Base-by-base conservation (phyloP, 1,284 basidiomycete species). In the Naganishia liquefaciens region DNA sequence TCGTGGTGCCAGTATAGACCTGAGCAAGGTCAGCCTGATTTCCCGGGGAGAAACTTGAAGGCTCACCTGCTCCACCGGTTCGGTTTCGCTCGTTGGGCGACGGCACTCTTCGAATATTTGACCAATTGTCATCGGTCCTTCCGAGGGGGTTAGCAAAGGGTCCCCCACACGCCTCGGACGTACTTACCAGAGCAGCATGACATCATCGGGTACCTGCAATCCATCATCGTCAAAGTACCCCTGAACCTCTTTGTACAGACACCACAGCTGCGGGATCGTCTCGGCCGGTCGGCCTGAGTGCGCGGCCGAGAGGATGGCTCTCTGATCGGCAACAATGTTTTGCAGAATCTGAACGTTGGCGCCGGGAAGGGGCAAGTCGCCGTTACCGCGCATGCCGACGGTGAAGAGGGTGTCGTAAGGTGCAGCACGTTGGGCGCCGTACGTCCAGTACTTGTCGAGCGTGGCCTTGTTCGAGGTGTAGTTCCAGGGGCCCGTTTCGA, bases 201-300 rank as follows among this genome's bases (percentile, higher is more conserved):
- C 80, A 70, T 77, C 71, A 54, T 79, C 73, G 5, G 74, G 73
- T 2, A 76, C 72, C 39, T 69, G 57, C 63, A 74, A 40, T 9
- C 62, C 77, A 3, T 85, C 86, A 65, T 84, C 80, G 51, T 86
- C 84, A 70, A 86, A 88, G 73, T 87, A 88, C 0, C 83, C 84
- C 71, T 86, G 83, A 23, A 88, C 87, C 70, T 88, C 86, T 73
- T 87, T 86, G 69, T 81, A 75, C 61, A 75, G 68, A 13, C 68
- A 70, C 77, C 72, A 74, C 65, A 87, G 80, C 73, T 88, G 87
- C 1, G 75, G 74, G 47, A 88, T 82, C 10, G 74, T 76, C 2
- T 82, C 79, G 11, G 84, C 74, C 70, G 86, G 80, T 2, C 77
- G 78, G 10, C 78, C 80, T 64, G 83, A 82, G 74, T 82, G 86